Conservation (phyloP, 2,329 filamentous ascomycete species). For the Cryphonectria naterciae region DNA sequence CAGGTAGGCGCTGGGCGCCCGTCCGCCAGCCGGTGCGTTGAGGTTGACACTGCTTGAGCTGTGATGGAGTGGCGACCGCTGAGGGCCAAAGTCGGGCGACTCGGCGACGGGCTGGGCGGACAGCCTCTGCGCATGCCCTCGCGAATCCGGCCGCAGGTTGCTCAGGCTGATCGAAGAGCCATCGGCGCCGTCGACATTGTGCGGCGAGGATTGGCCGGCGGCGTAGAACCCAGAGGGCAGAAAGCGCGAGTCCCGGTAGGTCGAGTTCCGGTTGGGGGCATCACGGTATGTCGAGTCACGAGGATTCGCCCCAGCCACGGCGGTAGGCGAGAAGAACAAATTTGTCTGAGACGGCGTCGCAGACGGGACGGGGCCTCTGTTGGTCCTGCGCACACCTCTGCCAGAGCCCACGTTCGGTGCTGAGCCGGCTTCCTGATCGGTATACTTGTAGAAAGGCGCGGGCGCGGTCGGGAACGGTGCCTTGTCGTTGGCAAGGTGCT, state of each 20-base stretch:
- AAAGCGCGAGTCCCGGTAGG: constrained; percentile 75
- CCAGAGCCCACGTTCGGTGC: constrained; percentile 54
- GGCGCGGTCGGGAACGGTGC: constrained; percentile 62
- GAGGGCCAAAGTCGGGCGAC: constrained; percentile 61
- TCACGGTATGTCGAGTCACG: constrained; percentile 23
- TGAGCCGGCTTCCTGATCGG: constrained; percentile 54
- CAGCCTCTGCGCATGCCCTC: constrained; percentile 50
- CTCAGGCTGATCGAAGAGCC: constrained; percentile 62
- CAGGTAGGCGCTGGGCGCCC: constrained; percentile 86
- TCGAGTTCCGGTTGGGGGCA: constrained; percentile 30
- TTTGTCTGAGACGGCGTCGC: constrained; percentile 67
- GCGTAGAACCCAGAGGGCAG: constrained; percentile 92
- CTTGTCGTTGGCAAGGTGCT: constrained; percentile 73
- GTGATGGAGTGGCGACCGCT: constrained; percentile 47
- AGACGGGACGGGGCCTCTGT: constrained; percentile 56
- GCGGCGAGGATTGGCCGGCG: constrained; percentile 65
- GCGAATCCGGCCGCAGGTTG: constrained; percentile 63
- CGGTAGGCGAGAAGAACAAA: constrained; percentile 95
- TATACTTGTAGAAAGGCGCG: constrained; percentile 68
- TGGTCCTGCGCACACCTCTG: constrained; percentile 56
- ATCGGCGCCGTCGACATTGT: constrained; percentile 49
- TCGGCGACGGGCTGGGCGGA: constrained; percentile 63
- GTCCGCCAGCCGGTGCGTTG: constrained; percentile 65
- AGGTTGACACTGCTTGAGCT: constrained; percentile 71
- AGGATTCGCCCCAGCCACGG: constrained; percentile 58